phyloP scores from a whole-genome alignment of 2,329 filamentous ascomycete species.

The Neopestalotiopsis clavispora region DNA sequence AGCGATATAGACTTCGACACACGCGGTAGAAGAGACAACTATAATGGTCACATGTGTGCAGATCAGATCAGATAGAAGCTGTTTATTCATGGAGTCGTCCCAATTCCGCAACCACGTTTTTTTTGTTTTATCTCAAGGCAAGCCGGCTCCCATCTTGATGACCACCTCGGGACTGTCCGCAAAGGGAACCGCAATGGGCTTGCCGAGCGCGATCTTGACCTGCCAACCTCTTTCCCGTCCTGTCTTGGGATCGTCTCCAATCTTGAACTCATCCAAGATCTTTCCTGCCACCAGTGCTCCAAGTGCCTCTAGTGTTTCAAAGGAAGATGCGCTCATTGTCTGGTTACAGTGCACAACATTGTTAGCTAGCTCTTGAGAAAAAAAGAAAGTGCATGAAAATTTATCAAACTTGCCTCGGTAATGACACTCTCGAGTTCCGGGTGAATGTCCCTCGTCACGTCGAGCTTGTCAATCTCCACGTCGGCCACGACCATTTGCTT shows the following conservation, averaged over 20 bases:
- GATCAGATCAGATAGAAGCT: neutral
- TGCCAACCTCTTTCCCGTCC: constrained; percentile 50
- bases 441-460: constrained; percentile 54
- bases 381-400: no score
- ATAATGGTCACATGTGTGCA: neutral
- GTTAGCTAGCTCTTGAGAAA: neutral
- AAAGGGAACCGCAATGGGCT: constrained; percentile 74
- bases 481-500: constrained; percentile 71
- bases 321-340: constrained; percentile 61
- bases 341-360: constrained; percentile 29
- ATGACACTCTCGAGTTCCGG: constrained; percentile 62
- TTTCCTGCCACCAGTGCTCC: constrained; percentile 51
- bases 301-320: constrained; percentile 68
- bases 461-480: constrained; percentile 63
- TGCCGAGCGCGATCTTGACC: constrained; percentile 68
- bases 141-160: constrained; percentile 44
- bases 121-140: constrained; percentile 15
- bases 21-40: neutral
- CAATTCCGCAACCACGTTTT: constrained; percentile 18
- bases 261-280: constrained; percentile 50
- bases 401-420: constrained; percentile 57
- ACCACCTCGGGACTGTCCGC: constrained; percentile 75
- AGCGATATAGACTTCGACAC: constrained; percentile 27
- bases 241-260: constrained; percentile 35
- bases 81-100: neutral